Evolutionary conservation across 1,139 yeast genomes (phyloP).

Genomic region (Yamadazyma oceani): DNA sequence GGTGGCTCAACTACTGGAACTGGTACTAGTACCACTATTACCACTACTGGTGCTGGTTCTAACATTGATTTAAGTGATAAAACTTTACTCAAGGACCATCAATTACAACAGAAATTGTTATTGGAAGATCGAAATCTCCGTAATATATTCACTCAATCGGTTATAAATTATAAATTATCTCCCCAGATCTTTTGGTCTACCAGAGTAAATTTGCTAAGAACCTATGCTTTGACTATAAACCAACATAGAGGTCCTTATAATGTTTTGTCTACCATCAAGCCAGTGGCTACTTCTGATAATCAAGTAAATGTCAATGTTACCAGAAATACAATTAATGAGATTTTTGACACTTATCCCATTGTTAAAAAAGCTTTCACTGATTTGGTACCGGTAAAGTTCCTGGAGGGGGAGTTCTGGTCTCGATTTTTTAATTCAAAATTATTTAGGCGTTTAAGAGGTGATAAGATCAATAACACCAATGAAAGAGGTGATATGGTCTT

Average conservation of each 20-base stretch:
- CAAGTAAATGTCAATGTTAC: slow-evolving; percentile 92
- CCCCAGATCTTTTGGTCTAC: slow-evolving; percentile 89
- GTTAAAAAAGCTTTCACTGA: slow-evolving; percentile 90
- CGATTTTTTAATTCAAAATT: slow-evolving; percentile 87
- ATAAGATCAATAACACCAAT: slow-evolving; percentile 63
- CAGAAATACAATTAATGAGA: slow-evolving; percentile 84
- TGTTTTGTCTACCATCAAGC: slow-evolving; percentile 88
- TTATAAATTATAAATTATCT: slow-evolving; percentile 72
- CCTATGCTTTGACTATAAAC: slow-evolving; percentile 78
- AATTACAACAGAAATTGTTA: slow-evolving; percentile 75
- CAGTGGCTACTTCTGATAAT: slow-evolving; percentile 86
- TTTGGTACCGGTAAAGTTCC: slow-evolving; percentile 75
- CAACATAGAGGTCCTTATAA: slow-evolving; percentile 94
- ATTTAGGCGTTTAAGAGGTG: slow-evolving; percentile 87
- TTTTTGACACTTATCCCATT: slow-evolving; percentile 89
- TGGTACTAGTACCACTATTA: too few species aligned
- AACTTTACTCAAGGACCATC: slow-evolving; percentile 61
- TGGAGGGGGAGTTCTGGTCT: slow-evolving; percentile 97
- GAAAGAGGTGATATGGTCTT: slow-evolving; percentile 83
- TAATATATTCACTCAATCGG: slow-evolving; percentile 83
- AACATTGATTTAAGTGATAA: slow-evolving; percentile 28
- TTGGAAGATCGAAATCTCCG: slow-evolving; percentile 70
- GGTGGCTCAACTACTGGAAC: too few species aligned
- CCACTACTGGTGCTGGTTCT: slow-evolving; percentile 21
- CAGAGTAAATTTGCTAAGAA: slow-evolving; percentile 73